Conservation (phyloP, 2,329 filamentous ascomycete species). For the Epichloe bromicola region DNA sequence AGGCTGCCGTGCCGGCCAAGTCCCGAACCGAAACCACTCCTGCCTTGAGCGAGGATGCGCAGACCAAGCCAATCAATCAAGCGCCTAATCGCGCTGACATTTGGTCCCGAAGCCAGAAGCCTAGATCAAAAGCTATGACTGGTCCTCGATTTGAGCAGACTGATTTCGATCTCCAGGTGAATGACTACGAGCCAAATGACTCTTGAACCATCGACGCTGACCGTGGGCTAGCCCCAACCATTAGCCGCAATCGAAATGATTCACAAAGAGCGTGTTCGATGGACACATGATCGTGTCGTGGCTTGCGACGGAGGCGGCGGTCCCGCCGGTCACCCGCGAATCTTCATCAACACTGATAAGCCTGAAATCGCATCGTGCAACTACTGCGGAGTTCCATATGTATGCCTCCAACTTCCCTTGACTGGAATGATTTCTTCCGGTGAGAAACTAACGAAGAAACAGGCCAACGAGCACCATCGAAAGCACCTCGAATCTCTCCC, state of each 20-base stretch:
- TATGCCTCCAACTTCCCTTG: slow-evolving; percentile 35
- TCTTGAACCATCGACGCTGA: slow-evolving; percentile 9
- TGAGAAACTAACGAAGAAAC: neutral
- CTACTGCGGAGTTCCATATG: slow-evolving; percentile 90
- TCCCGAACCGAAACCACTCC: slow-evolving; percentile 27
- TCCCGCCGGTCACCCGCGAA: slow-evolving; percentile 74
- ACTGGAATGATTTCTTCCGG: neutral
- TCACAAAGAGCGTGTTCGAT: slow-evolving; percentile 87
- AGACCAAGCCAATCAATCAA: slow-evolving; percentile 48
- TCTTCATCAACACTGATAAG: slow-evolving; percentile 98
- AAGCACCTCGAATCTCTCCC: slow-evolving; percentile 77
- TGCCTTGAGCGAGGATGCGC: slow-evolving; percentile 28
- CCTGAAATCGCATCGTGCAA: slow-evolving; percentile 80
- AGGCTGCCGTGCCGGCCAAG: slow-evolving; percentile 27
- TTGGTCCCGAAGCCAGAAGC: slow-evolving; percentile 80
- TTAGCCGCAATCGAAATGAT: slow-evolving; percentile 88
- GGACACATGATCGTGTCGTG: slow-evolving; percentile 72
- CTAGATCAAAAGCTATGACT: slow-evolving; percentile 72
- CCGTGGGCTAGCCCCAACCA: slow-evolving; percentile 58
- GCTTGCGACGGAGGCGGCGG: slow-evolving; percentile 89
- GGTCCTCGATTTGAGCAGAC: slow-evolving; percentile 97
- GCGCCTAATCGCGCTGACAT: slow-evolving; percentile 71
- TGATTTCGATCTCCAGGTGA: slow-evolving; percentile 81
- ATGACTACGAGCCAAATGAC: slow-evolving; percentile 31
- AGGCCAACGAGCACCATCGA: slow-evolving; percentile 88